Base-by-base conservation (phyloP, 345 rosid genomes). In the rapeseed (Brassica napus) region DNA sequence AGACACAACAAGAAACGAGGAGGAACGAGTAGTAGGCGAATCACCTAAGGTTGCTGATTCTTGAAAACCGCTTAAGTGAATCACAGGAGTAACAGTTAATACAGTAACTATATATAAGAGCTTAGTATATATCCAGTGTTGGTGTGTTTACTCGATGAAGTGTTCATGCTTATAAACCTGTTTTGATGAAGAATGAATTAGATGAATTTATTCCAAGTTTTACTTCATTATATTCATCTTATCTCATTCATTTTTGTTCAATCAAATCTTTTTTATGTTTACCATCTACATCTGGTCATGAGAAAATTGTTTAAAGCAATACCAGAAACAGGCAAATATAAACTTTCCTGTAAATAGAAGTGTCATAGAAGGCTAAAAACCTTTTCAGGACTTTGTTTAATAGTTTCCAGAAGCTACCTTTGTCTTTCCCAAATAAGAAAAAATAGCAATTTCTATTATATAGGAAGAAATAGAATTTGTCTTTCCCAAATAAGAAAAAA, bases 31-130 rank as follows among this genome's bases (percentile, higher is more conserved):
- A 11, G 82, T 67, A 31, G 80, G 69, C 49, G 78, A 83, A 64
- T 84, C 76, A 78, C 86, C 87, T 3, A 66, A 82, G 54, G 89
- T 82, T 84, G 69, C 86, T 1, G 88, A 84, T 32, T 62, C 62
- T 24, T 88, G 65, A 61, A 28, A 12, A 61, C 18, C 1, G 10
- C 65, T 61, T 2, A 28, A 28, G 4, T 28, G 35, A 61, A 12
- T 2, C 16, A 2, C 35, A 61, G 37, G 65, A 28, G 37, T 28
- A 61, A 61, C 65, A 61, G 65, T 12, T 28, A 54, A 54, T 16
- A 54, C 60, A 54, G 60, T 61, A 8, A 28, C 37, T 61, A 61
- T 61, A 61, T 28, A 61, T 26, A 49, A 52, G 57, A 52, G 57
- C 57, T 52, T 52, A 52, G 57, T 52, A 14, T 52, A 52, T 52